phyloP scores from a whole-genome alignment of 2,329 filamentous ascomycete species.

The Colletotrichum trifolii region DNA sequence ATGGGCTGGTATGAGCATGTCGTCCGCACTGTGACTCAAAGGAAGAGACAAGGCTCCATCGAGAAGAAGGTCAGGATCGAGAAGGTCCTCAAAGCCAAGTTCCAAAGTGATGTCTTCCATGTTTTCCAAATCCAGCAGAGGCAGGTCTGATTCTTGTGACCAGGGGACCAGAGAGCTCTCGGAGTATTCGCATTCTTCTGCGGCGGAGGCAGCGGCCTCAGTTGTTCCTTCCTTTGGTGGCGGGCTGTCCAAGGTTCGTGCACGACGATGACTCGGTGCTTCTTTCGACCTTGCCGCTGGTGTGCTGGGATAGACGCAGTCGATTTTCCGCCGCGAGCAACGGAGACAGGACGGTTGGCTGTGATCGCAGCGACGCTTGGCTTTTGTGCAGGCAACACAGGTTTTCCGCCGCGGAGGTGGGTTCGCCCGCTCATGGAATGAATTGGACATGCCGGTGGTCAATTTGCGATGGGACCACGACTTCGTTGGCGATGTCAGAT shows the following conservation, averaged over 20 bases:
- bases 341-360: slow-evolving; percentile 62
- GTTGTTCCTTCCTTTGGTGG: no score
- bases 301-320: slow-evolving; percentile 57
- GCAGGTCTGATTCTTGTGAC: slow-evolving; percentile 4
- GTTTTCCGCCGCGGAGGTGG: slow-evolving; percentile 64
- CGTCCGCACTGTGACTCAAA: slow-evolving; percentile 32
- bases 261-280: neutral
- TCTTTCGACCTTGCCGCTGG: neutral
- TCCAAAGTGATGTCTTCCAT: slow-evolving; percentile 8
- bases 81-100: slow-evolving; percentile 13
- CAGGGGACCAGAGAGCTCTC: slow-evolving; percentile 9
- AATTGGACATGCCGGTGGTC: slow-evolving; percentile 25
- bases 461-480: neutral
- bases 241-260: neutral
- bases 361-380: slow-evolving; percentile 68
- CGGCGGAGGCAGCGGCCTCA: neutral
- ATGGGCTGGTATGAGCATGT: slow-evolving; percentile 9
- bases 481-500: neutral
- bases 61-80: slow-evolving; percentile 21
- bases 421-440: slow-evolving; percentile 51
- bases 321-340: slow-evolving; percentile 59
- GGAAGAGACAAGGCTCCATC: slow-evolving; percentile 27
- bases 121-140: neutral
- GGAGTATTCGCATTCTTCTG: neutral
- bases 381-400: slow-evolving; percentile 65